These are phyloP conservation scores for Saturnispora gosingensis DNA, from an alignment of 805 yeast genomes.

Conservation along the genomic window DNA sequence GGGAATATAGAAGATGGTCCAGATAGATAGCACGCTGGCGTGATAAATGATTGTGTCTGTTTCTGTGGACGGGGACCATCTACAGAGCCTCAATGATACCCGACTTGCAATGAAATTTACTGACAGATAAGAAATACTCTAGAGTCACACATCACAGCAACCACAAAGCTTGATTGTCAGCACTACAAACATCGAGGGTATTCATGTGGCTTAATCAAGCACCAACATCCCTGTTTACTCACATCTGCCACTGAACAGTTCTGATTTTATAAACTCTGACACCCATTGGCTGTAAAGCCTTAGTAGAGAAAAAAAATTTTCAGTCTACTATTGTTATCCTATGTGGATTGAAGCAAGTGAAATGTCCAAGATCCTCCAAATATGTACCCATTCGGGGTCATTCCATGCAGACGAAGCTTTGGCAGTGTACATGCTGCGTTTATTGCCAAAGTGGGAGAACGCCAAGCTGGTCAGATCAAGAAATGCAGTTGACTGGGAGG, in stretches of 20 bases:
- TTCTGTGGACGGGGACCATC: no score
- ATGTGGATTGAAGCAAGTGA: background rate
- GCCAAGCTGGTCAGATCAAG: slow-evolving; percentile 77
- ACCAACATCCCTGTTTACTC: no score
- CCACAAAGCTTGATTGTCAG: no score
- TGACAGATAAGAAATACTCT: background rate
- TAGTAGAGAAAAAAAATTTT: background rate
- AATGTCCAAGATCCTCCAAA: slow-evolving; percentile 33
- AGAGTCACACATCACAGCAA: no score
- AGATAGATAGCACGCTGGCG: no score
- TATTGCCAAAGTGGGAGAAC: slow-evolving; percentile 57
- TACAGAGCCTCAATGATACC: no score
- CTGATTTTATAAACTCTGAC: background rate
- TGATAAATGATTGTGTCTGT: no score
- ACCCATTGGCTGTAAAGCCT: background rate
- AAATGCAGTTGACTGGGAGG: slow-evolving; percentile 72
- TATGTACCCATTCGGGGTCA: slow-evolving; percentile 87
- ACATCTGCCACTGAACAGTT: background rate
- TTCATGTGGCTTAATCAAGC: no score
- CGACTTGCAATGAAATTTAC: no score
- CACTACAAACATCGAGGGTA: no score
- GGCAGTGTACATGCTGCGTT: slow-evolving; percentile 78
- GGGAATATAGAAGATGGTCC: no score
- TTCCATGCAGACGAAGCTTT: slow-evolving; percentile 97
- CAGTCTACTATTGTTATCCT: background rate